Conservation (phyloP, 169 alveolate species). For the Theileria sp. region DNA sequence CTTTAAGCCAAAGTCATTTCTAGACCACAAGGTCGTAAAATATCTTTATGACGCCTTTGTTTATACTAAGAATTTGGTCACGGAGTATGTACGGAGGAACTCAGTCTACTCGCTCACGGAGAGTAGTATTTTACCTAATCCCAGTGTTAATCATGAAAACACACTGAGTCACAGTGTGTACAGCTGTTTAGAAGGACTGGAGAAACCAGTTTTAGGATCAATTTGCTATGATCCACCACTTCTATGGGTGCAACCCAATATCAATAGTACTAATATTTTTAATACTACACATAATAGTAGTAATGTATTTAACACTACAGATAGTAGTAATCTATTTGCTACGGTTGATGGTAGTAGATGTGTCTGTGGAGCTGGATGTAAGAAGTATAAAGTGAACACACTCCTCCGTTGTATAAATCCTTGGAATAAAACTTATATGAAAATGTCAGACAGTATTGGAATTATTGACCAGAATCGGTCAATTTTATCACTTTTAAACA, state of each 20-base stretch:
- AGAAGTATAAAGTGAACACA: slow-evolving; percentile 7
- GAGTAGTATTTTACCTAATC: too few relatives aligned
- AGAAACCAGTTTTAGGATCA: slow-evolving; percentile 1
- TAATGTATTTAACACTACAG: not conserved
- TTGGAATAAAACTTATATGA: slow-evolving; percentile 44
- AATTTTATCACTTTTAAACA: slow-evolving; percentile 25
- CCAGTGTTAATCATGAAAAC: not conserved
- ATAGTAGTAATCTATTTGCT: not conserved
- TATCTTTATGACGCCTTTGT: not conserved
- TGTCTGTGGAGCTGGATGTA: not conserved
- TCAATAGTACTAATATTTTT: too few relatives aligned
- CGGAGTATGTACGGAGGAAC: not conserved
- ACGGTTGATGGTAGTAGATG: not conserved
- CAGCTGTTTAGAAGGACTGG: not conserved
- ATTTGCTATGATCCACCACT: slow-evolving; percentile 54
- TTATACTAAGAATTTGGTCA: not conserved
- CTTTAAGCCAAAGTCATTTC: slow-evolving; percentile 5
- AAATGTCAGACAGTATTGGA: slow-evolving; percentile 1
- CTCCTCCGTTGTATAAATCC: slow-evolving; percentile 43
- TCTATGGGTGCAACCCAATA: slow-evolving; percentile 28
- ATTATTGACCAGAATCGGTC: slow-evolving; percentile 53
- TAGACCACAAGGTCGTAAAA: slow-evolving; percentile 28
- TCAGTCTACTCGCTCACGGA: not conserved
- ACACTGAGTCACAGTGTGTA: slow-evolving; percentile 5
- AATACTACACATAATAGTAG: too few relatives aligned